Conservation (phyloP, 495 filamentous ascomycete species). For the Lepidopterella palustris region DNA sequence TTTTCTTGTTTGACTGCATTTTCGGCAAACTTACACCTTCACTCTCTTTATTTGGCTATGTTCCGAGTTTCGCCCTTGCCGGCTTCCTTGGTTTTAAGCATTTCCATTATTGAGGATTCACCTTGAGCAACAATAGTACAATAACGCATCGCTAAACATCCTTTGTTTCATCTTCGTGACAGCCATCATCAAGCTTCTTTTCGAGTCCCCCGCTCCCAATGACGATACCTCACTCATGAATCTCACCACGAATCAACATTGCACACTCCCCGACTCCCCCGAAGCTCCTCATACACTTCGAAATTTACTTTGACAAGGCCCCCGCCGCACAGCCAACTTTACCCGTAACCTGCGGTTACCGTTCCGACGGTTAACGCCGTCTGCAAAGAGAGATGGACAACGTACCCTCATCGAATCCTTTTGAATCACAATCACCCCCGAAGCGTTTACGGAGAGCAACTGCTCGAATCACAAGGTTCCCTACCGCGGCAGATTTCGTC, state of each 20-base stretch:
- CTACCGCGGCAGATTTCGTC: not conserved
- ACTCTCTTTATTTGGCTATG: not conserved
- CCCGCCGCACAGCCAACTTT: too few relatives aligned
- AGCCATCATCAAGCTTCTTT: not conserved
- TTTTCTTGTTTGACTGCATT: not conserved
- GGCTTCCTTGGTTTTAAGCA: not conserved
- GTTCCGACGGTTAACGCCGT: not conserved
- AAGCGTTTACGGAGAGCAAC: not conserved
- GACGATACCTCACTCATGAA: not conserved
- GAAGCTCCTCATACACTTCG: not conserved
- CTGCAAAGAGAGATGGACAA: not conserved
- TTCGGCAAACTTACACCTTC: not conserved
- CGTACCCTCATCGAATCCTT: not conserved
- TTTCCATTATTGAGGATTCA: not conserved
- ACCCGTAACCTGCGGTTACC: not conserved
- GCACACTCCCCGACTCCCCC: not conserved
- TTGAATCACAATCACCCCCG: not conserved
- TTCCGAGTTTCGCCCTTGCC: not conserved
- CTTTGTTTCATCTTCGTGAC: slow-evolving; percentile 2
- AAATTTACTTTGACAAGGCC: too few relatives aligned
- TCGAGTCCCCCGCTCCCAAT: not conserved
- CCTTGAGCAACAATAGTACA: slow-evolving; percentile 2
- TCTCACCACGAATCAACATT: not conserved
- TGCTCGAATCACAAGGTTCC: not conserved
- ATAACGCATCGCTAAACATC: slow-evolving; percentile 1